phyloP scores from a whole-genome alignment of 306 rosid species.

The Quercus glauca region DNA sequence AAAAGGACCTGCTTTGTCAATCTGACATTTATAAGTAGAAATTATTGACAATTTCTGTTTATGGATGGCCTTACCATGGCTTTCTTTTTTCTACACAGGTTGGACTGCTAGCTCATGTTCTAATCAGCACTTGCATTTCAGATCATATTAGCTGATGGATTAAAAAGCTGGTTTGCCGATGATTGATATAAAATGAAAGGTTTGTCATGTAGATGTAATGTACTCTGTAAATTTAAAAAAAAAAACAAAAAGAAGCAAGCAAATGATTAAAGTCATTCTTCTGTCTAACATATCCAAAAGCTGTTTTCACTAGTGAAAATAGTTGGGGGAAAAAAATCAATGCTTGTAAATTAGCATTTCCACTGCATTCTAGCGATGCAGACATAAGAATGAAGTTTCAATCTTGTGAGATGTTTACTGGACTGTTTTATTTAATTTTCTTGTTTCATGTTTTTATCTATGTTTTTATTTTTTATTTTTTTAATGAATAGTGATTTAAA shows the following conservation, averaged over 20 bases:
- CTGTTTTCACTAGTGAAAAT: slow-evolving; percentile 17
- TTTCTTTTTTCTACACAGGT: slow-evolving; percentile 32
- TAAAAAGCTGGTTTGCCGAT: slow-evolving; percentile 20
- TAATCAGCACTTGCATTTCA: slow-evolving; percentile 1
- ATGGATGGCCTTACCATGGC: not conserved
- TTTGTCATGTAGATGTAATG: slow-evolving; percentile 24
- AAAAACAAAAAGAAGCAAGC: slow-evolving; percentile 18
- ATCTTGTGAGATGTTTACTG: too few species aligned
- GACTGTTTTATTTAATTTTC: too few species aligned
- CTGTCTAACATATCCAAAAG: not conserved
- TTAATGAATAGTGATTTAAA: too few species aligned
- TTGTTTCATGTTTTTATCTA: too few species aligned
- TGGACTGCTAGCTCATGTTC: slow-evolving; percentile 13
- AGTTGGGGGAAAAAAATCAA: slow-evolving; percentile 8
- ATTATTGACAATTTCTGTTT: not conserved
- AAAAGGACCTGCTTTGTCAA: not conserved
- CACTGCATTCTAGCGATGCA: slow-evolving; percentile 2
- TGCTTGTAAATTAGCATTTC: slow-evolving; percentile 9
- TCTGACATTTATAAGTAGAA: not conserved
- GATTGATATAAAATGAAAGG: slow-evolving; percentile 15
- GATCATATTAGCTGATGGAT: slow-evolving; percentile 18
- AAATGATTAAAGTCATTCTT: not conserved
- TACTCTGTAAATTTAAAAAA: slow-evolving; percentile 9
- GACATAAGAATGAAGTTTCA: not conserved
- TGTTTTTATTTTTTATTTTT: too few species aligned